phyloP scores from a whole-genome alignment of 768 basidiomycete species.

The Exidia glandulosa region DNA sequence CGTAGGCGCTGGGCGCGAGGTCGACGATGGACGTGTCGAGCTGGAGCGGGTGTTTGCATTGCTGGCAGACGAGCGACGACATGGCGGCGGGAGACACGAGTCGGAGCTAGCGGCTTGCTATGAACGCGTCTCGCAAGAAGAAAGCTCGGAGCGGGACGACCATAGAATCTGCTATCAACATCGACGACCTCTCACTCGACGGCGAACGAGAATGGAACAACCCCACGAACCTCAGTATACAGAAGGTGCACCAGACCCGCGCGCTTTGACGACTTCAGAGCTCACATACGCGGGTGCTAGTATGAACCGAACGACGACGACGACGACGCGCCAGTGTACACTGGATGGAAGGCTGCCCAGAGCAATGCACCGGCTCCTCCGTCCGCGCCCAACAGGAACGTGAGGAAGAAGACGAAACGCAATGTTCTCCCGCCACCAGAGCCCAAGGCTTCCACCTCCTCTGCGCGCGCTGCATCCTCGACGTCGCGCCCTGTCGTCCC shows the following conservation, averaged over 20 bases:
- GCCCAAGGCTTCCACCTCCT: background rate
- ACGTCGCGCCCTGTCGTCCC: too few species aligned
- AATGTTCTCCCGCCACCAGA: background rate
- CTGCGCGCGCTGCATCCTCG: too few species aligned
- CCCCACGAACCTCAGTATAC: background rate
- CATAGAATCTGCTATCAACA: background rate
- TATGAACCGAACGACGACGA: background rate
- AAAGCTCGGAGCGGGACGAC: background rate
- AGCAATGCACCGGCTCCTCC: too few species aligned
- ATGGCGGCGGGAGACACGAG: background rate
- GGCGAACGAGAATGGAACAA: background rate
- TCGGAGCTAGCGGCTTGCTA: background rate
- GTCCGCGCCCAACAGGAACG: too few species aligned
- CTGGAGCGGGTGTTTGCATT: slow-evolving; percentile 87
- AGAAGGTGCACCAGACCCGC: too few species aligned
- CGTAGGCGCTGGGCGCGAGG: slow-evolving; percentile 76
- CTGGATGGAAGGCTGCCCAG: background rate
- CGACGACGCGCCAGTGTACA: too few species aligned
- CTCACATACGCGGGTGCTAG: too few species aligned
- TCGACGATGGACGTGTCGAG: slow-evolving; percentile 88
- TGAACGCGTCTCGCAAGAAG: background rate
- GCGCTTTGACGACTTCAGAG: too few species aligned
- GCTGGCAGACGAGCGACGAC: slow-evolving; percentile 49
- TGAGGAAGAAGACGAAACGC: background rate
- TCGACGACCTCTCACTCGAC: background rate